Conservation (phyloP, 1,139 yeast species). For the Saccharomyces pastorianus region DNA sequence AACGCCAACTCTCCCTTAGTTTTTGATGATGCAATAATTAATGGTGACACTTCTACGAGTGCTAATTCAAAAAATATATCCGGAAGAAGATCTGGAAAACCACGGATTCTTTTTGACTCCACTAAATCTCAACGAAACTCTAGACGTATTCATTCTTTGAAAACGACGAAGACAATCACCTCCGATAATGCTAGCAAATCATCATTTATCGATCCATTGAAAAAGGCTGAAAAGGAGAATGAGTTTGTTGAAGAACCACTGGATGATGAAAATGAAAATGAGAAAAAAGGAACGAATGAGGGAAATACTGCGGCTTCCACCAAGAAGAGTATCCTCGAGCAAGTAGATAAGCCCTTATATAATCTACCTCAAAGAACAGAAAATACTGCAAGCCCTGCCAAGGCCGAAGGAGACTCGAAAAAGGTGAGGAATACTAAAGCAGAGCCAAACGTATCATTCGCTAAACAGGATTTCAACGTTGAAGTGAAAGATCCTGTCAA, state of each 20-base stretch:
- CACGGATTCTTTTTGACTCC: slow-evolving; percentile 1
- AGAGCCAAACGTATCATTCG: neutral
- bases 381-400: slow-evolving; percentile 1
- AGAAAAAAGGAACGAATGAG: neutral
- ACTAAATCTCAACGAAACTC: neutral
- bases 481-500: slow-evolving; percentile 85
- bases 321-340: slow-evolving; percentile 15
- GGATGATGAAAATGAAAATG: slow-evolving; percentile 4
- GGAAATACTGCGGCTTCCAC: neutral
- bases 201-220: slow-evolving; percentile 23
- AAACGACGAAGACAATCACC: neutral
- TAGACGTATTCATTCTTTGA: neutral
- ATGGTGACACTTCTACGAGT: neutral
- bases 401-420: neutral
- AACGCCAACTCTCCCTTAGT: slow-evolving; percentile 16
- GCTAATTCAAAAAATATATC: neutral
- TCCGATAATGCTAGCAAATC: neutral
- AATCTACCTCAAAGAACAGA: slow-evolving; percentile 13
- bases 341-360: slow-evolving; percentile 25
- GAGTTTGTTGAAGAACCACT: slow-evolving; percentile 23
- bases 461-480: slow-evolving; percentile 41
- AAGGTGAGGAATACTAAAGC: neutral
- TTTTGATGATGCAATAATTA: neutral
- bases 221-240: slow-evolving; percentile 17
- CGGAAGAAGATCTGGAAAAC: neutral